Conservation (phyloP, 306 rosid species). For the Aeschynomene evenia region DNA sequence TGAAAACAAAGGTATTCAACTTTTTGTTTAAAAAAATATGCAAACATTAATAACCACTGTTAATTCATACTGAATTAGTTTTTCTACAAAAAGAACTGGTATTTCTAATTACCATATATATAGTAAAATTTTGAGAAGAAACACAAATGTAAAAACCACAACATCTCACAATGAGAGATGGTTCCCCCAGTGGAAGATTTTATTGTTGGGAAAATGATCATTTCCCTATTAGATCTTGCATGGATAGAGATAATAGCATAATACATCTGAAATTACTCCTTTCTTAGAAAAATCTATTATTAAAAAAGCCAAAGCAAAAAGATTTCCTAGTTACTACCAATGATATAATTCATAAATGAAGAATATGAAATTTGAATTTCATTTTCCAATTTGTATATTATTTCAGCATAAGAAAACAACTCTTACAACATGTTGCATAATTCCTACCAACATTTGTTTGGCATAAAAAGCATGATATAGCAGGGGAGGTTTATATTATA, state of each 20-base stretch:
- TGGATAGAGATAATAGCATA: neutral
- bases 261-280: neutral
- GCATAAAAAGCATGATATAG: conserved; percentile 14
- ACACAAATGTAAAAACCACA: neutral
- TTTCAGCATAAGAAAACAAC: neutral
- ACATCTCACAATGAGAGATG: neutral
- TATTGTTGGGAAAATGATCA: conserved; percentile 1
- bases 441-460: neutral
- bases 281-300: neutral
- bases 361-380: neutral
- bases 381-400: neutral
- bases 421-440: neutral
- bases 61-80: neutral
- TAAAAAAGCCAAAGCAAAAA: neutral
- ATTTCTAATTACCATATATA: conserved; percentile 3
- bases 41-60: neutral
- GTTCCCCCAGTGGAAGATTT: conserved; percentile 5
- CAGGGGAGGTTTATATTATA: neutral
- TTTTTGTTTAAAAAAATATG: neutral
- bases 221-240: neutral
- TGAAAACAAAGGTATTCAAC: neutral
- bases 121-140: conserved; percentile 3
- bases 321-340: neutral
- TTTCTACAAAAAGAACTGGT: neutral
- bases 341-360: conserved; percentile 8